These are phyloP conservation scores for Pseudomassariella vexata DNA, from an alignment of 2,329 filamentous ascomycete species.

Conservation along the genomic window DNA sequence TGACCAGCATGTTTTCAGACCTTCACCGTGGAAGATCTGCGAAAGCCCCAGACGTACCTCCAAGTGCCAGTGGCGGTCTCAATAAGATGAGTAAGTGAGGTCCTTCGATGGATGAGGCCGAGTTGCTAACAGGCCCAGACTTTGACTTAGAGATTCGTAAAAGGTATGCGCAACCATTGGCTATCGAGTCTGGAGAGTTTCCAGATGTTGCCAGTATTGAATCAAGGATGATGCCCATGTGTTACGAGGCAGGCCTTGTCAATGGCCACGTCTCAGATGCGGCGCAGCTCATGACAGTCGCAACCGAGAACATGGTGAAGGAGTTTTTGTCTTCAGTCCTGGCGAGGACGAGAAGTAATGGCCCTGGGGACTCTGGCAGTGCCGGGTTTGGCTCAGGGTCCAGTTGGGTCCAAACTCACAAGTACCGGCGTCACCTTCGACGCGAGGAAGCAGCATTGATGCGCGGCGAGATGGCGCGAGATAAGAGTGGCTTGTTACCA, in stretches of 20 bases:
- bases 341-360: slow-evolving; percentile 59
- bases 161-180: slow-evolving; percentile 57
- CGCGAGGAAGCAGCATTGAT: slow-evolving; percentile 69
- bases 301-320: slow-evolving; percentile 63
- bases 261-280: slow-evolving; percentile 55
- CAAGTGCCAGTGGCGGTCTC: slow-evolving; percentile 61
- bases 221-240: slow-evolving; percentile 61
- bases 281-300: slow-evolving; percentile 58
- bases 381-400: slow-evolving; percentile 60
- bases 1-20: slow-evolving; percentile 47
- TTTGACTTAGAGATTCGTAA: slow-evolving; percentile 64
- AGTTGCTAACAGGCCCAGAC: slow-evolving; percentile 33
- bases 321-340: slow-evolving; percentile 59
- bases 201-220: slow-evolving; percentile 60
- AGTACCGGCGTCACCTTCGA: slow-evolving; percentile 69
- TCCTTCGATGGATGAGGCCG: neutral
- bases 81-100: slow-evolving; percentile 69
- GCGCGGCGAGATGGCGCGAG: slow-evolving; percentile 68
- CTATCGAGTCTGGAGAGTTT: slow-evolving; percentile 64
- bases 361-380: slow-evolving; percentile 54
- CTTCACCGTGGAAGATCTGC: slow-evolving; percentile 38
- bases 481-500: slow-evolving; percentile 72
- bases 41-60: slow-evolving; percentile 54
- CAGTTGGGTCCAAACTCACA: slow-evolving; percentile 71
- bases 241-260: slow-evolving; percentile 59